Percentiles rank a stretch among this genome's conserved stretches.
Evolutionary conservation across 2,329 filamentous ascomycete genomes (phyloP).

Genomic region (Beauveria scarabaeidicola): DNA sequence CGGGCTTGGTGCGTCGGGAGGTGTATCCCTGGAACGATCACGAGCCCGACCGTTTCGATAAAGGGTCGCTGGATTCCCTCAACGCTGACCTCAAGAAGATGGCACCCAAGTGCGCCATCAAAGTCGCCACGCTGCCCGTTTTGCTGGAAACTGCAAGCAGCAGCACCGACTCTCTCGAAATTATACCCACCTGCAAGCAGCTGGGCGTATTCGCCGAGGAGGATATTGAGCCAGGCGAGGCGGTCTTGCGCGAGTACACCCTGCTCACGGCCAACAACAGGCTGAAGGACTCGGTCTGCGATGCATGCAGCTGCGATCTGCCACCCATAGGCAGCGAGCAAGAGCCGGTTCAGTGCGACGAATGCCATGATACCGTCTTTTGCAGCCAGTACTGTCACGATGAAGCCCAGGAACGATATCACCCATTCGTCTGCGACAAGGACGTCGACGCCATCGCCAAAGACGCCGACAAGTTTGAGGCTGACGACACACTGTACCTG

Average conservation of each 20-base stretch:
- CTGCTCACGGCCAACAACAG: constrained; percentile 84
- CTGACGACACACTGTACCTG: constrained; percentile 54
- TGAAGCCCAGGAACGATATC: constrained; percentile 50
- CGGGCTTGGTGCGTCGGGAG: constrained; percentile 59
- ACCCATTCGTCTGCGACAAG: constrained; percentile 57
- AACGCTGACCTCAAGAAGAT: constrained; percentile 61
- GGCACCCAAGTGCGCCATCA: constrained; percentile 75
- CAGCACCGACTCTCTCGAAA: constrained; percentile 39
- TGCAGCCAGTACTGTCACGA: constrained; percentile 53
- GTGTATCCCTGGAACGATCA: constrained; percentile 62
- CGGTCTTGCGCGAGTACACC: constrained; percentile 73
- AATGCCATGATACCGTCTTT: constrained; percentile 59
- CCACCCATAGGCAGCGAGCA: constrained; percentile 47
- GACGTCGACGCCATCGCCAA: constrained; percentile 58
- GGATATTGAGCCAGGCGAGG: constrained; percentile 68
- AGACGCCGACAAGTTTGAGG: constrained; percentile 50
- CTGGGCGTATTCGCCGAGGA: constrained; percentile 84
- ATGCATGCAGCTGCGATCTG: constrained; percentile 73
- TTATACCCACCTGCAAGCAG: constrained; percentile 58
- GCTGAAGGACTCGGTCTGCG: constrained; percentile 77
- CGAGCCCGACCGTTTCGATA: constrained; percentile 62
- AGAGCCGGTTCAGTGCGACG: constrained; percentile 46
- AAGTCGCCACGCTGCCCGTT: constrained; percentile 65
- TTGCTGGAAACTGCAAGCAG: constrained; percentile 49
- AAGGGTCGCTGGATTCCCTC: constrained; percentile 59